These are phyloP conservation scores for Wickerhamiella qilinensis DNA, from an alignment of 805 yeast genomes.

Conservation along the genomic window DNA sequence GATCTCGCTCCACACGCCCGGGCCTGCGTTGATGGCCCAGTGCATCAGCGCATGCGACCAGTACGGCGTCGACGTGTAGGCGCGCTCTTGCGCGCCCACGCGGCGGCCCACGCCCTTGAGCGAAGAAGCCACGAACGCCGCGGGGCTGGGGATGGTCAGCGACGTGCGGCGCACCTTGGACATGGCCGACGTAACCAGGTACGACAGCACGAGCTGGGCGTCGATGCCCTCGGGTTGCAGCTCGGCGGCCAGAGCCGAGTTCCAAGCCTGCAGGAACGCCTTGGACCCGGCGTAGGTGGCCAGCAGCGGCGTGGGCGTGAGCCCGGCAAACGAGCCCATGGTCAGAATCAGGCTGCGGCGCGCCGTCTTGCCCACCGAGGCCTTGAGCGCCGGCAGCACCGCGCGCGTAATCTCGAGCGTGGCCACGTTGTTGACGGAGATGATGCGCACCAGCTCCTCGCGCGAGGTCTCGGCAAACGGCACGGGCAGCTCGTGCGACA, in stretches of 20 bases:
- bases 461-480: conserved; percentile 71
- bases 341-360: conserved; percentile 60
- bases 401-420: conserved; percentile 71
- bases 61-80: conserved; percentile 74
- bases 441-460: conserved; percentile 59
- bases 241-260: conserved; percentile 76
- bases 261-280: conserved; percentile 90
- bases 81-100: conserved; percentile 85
- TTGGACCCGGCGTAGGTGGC: conserved; percentile 95
- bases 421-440: conserved; percentile 71
- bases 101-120: conserved; percentile 62
- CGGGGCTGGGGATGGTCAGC: conserved; percentile 64
- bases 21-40: conserved; percentile 53
- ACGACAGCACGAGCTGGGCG: conserved; percentile 72
- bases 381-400: conserved; percentile 54
- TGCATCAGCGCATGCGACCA: conserved; percentile 91
- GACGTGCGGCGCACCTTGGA: conserved; percentile 77
- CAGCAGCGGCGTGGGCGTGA: conserved; percentile 78
- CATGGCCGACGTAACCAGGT: conserved; percentile 89
- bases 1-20: conserved; percentile 63
- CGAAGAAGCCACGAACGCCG: conserved; percentile 57
- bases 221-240: conserved; percentile 53
- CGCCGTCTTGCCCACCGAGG: conserved; percentile 29
- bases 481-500: conserved; percentile 87
- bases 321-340: conserved; percentile 95